Base-by-base conservation (phyloP, 2,329 filamentous ascomycete genomes). In the Harringtonia lauricola region DNA sequence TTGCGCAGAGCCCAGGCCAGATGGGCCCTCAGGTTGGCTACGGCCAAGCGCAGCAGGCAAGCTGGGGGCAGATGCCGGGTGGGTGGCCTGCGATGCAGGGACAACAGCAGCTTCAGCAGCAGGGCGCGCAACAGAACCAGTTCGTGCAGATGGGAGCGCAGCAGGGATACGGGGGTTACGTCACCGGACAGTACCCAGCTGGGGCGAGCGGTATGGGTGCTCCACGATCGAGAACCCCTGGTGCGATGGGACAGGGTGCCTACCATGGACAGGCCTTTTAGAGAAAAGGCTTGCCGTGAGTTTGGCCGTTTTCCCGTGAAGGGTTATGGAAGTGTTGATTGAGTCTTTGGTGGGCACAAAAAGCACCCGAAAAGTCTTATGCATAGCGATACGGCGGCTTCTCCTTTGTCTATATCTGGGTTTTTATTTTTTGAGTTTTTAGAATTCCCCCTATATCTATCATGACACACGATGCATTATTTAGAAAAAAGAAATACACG, bases 181-280 rank as follows among this genome's bases (percentile, higher is more conserved):
- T n/a, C n/a, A n/a, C 42, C 8, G 34, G 12, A 1, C 42, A 29
- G 10, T 26, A 26, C 24, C 24, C 24, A 10, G 24, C 24, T 31
- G 53, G 55, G 8, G 56, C 55, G 30, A 57, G 54, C 22, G 52
- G 54, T n/a, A 54, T 55, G 3, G 31, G 39, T 30, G 19, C 48
- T 28, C 33, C 44, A 12, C 41, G 45, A 2, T 36, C 41, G 9
- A 36, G 45, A 18, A 49, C 47, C 2, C 42, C 47, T 0, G 46
- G 52, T n/a, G 43, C 52, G 2, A 51, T 54, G 8, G 53, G 54
- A 9, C 54, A 52, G 2, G 44, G 51, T 46, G 47, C 52, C 21
- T 57, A 54, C 24, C 57, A 59, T 17, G 59, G 58, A 12, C 57
- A 61, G 42, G 58, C 58, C 41, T 57, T 59, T 26, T 61, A 59